Evolutionary conservation across 257 asterid genomes (phyloP), one percentile per base, ranked within the genome.

Genomic region (Nemophila menziesii): DNA sequence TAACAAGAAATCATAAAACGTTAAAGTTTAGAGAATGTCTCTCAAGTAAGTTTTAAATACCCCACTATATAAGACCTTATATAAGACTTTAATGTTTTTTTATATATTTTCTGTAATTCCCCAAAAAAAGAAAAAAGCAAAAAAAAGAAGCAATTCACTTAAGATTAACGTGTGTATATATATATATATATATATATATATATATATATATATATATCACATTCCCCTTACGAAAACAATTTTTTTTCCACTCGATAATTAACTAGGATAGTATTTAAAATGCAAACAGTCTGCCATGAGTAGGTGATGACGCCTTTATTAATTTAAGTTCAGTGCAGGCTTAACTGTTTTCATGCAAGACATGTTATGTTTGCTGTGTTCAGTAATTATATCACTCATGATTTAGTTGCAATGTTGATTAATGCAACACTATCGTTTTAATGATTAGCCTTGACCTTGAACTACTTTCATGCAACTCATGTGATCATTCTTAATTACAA

Each of bases 391-490:
- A 52, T 20, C 58, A 46, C 47, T 69, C 72, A 66, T 79, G 74
- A 65, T 63, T 69, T 53, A 37, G 58, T 56, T 65, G 61, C 58
- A 53, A 33, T 51, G 33, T 21, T 44, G 65, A 42, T 69, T 69
- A 75, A 67, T 69, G 82, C 66, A 39, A 60, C 62, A 54, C 71
- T 58, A 67, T 69, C 67, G 50, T 50, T 57, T 51, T 55, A 41
- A 57, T 48, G 50, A 34, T 68, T 51, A 20, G 27, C 73, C 51
- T 60, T 70, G 73, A 65, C 57, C 67, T 43, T 50, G 44, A 49
- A 52, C 41, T n/a, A n/a, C n/a, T 33, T 41, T 58, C 73, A 62
- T 67, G 66, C 39, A 24, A 26, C 58, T 52, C 69, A 29, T 57
- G 74, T 62, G 69, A 67, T 43, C 19, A 39, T 56, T 40, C 50